Conservation (phyloP, 2,329 filamentous ascomycete species). For the Colletotrichum chlorophyti region DNA sequence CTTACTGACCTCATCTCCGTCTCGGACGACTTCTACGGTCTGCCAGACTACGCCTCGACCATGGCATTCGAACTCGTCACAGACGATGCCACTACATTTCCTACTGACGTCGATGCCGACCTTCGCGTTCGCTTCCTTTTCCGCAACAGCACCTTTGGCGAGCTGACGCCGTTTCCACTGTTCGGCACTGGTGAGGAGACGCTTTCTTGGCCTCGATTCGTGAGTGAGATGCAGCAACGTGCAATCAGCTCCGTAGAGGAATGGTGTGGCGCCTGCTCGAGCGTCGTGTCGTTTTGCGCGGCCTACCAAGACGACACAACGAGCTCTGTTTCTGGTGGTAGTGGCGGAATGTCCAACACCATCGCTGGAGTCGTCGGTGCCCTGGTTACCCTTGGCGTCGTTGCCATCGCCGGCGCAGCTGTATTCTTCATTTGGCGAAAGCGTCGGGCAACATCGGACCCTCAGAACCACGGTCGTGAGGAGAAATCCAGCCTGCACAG, state of each 20-base stretch:
- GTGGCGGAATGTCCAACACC: constrained; percentile 38
- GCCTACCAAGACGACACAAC: constrained; percentile 34
- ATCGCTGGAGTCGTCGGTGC: constrained; percentile 43
- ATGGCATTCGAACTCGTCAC: constrained; percentile 44
- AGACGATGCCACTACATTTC: constrained; percentile 34
- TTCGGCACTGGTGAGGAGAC: constrained; percentile 38
- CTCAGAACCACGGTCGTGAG: not conserved
- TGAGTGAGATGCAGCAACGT: constrained; percentile 35
- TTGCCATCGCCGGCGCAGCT: constrained; percentile 24
- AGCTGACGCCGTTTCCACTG: constrained; percentile 37
- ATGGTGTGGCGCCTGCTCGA: constrained; percentile 39
- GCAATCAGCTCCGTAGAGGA: constrained; percentile 37
- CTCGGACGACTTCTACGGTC: constrained; percentile 38
- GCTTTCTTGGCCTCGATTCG: constrained; percentile 38
- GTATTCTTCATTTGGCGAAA: constrained; percentile 7
- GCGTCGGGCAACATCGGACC: not conserved
- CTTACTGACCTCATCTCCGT: constrained; percentile 35
- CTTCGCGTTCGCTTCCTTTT: constrained; percentile 42
- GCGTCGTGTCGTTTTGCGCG: constrained; percentile 38
- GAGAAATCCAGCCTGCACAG: constrained; percentile 14
- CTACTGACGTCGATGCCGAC: constrained; percentile 32
- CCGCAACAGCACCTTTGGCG: constrained; percentile 40
- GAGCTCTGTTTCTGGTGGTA: constrained; percentile 3
- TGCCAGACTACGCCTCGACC: constrained; percentile 44
- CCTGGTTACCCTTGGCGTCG: constrained; percentile 39